phyloP scores from a whole-genome alignment of 805 yeast genomes.

The Starmerella tilneyi region DNA sequence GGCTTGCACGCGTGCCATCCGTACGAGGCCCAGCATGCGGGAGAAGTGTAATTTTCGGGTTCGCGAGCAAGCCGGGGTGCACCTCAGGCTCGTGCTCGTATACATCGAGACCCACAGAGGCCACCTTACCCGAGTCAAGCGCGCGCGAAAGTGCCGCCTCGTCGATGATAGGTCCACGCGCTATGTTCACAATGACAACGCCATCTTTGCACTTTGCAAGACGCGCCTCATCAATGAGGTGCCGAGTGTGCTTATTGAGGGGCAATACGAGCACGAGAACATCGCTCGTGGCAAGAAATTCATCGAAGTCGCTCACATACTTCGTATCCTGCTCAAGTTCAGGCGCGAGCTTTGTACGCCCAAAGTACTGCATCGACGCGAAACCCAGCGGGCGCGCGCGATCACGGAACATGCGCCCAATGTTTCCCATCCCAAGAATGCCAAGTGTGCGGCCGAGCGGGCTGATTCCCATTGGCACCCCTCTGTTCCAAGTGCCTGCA shows the following conservation, averaged over 20 bases:
- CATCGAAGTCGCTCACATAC: slow-evolving; percentile 41
- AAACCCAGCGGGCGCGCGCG: slow-evolving; percentile 43
- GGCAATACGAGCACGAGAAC: slow-evolving; percentile 69
- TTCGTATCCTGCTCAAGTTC: slow-evolving; percentile 40
- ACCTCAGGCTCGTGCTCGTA: slow-evolving; percentile 56
- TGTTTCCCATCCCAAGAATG: slow-evolving; percentile 54
- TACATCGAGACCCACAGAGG: slow-evolving; percentile 53
- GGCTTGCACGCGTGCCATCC: slow-evolving; percentile 54
- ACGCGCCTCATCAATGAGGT: slow-evolving; percentile 50
- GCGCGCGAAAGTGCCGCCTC: slow-evolving; percentile 44
- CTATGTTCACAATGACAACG: slow-evolving; percentile 71
- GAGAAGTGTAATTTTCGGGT: slow-evolving; percentile 47
- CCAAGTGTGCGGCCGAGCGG: slow-evolving; percentile 45
- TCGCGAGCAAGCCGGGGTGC: slow-evolving; percentile 41
- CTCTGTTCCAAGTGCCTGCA: slow-evolving; percentile 41
- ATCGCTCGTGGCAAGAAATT: slow-evolving; percentile 53
- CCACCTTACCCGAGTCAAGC: slow-evolving; percentile 45
- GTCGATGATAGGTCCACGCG: slow-evolving; percentile 72
- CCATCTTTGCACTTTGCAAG: slow-evolving; percentile 68
- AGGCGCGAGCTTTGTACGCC: slow-evolving; percentile 37
- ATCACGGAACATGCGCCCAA: slow-evolving; percentile 46
- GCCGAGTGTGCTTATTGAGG: slow-evolving; percentile 59
- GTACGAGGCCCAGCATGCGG: slow-evolving; percentile 92
- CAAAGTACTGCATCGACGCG: slow-evolving; percentile 40
- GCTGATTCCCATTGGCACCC: slow-evolving; percentile 37